Conservation (phyloP, 176 grass and related monocot species). For the Hyparrhenia diplandra region DNA sequence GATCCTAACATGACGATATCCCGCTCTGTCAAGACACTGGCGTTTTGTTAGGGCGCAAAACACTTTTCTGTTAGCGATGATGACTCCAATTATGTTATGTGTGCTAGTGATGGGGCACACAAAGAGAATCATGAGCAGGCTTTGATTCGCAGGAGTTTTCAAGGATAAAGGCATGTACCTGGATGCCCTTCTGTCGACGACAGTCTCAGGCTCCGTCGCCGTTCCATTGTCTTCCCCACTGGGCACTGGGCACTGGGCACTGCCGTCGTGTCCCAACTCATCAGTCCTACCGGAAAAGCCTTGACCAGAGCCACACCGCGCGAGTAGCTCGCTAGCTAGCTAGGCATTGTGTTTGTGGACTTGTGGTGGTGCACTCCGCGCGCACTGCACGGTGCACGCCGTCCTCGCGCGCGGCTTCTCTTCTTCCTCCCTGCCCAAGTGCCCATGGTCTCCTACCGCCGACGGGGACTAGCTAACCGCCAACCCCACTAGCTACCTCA, state of each 20-base stretch:
- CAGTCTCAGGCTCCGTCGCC: neutral
- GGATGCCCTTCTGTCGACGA: neutral
- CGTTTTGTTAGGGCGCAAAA: neutral
- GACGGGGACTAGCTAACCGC: constrained; percentile 52
- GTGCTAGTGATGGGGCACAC: neutral
- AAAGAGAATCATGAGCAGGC: neutral
- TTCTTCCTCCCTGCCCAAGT: neutral
- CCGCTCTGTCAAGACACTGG: neutral
- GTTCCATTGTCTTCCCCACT: constrained; percentile 3
- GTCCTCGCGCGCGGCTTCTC: neutral
- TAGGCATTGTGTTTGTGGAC: neutral
- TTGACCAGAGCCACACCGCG: neutral
- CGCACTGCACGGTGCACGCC: neutral
- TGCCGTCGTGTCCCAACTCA: neutral
- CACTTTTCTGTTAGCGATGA: neutral
- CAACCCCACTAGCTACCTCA: constrained; percentile 41
- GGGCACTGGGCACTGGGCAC: neutral
- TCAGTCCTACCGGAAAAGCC: neutral
- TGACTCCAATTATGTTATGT: constrained; percentile 4
- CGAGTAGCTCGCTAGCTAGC: neutral
- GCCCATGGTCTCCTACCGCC: constrained; percentile 23
- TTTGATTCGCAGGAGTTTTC: neutral
- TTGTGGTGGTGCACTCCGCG: constrained; percentile 2
- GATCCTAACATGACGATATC: constrained; percentile 8
- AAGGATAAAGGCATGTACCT: neutral